Percentiles rank a stretch among this genome's conserved stretches.
phyloP scores from a whole-genome alignment of 108 stramenopile species.

The Licmophora abbreviata region DNA sequence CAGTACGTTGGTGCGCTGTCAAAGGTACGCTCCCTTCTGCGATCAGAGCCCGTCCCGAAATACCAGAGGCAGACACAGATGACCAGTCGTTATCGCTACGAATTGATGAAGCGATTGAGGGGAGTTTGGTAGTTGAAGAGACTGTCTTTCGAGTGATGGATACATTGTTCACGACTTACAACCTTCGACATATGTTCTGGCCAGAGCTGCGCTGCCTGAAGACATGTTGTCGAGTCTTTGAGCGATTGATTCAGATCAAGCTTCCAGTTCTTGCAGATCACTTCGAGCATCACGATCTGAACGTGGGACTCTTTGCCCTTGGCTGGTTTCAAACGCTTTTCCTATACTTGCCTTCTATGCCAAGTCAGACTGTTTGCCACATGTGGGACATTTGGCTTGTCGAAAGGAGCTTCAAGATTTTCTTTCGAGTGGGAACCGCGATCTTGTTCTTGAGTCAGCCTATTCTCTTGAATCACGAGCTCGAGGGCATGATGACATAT shows the following conservation, averaged over 20 bases:
- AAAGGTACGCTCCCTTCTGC: conserved; percentile 41
- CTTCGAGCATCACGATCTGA: conserved; percentile 84
- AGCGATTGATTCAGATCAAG: conserved; percentile 69
- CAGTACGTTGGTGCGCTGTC: conserved; percentile 53
- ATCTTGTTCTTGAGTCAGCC: conserved; percentile 86
- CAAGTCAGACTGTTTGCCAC: conserved; percentile 78
- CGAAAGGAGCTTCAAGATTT: conserved; percentile 85
- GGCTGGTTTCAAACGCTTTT: conserved; percentile 91
- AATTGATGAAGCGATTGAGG: conserved; percentile 25
- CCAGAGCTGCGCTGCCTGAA: conserved; percentile 83
- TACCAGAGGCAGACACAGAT: neutral
- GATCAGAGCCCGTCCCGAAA: neutral
- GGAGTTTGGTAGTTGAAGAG: conserved; percentile 69
- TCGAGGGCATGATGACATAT: conserved; percentile 91
- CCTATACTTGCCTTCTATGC: conserved; percentile 89
- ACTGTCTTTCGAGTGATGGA: conserved; percentile 72
- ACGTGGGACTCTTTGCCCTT: conserved; percentile 82
- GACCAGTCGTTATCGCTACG: conserved; percentile 1
- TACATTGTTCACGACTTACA: conserved; percentile 69
- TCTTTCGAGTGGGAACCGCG: conserved; percentile 83
- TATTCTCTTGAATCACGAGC: conserved; percentile 75
- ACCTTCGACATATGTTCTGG: conserved; percentile 82
- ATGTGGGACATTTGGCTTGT: conserved; percentile 93
- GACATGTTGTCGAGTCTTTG: conserved; percentile 80
- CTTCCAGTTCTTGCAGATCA: conserved; percentile 85